Conservation (phyloP, 805 yeast genomes). For the Starmerella vaccinii region DNA sequence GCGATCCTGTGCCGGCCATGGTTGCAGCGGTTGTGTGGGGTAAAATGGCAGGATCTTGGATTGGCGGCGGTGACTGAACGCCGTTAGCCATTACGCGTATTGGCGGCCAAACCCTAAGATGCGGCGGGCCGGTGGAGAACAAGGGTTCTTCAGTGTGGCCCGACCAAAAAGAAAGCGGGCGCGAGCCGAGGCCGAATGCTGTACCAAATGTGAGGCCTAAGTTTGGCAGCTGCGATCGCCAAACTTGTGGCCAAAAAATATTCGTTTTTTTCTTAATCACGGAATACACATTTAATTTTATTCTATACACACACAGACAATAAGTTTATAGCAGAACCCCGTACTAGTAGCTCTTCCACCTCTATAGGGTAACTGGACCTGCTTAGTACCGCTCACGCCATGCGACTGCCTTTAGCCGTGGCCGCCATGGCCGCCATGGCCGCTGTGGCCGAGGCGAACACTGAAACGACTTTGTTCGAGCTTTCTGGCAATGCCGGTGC, state of each 20-base stretch:
- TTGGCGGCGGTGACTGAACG: not conserved
- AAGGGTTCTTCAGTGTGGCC: no score
- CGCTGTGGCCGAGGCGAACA: constrained; percentile 14
- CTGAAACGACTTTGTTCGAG: constrained; percentile 10
- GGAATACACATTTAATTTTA: no score
- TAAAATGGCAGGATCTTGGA: not conserved
- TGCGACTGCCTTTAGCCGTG: not conserved
- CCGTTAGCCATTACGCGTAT: not conserved
- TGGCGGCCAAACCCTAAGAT: not conserved
- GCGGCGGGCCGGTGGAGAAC: not conserved
- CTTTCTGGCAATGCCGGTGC: no score
- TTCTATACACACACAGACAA: no score
- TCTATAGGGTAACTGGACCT: not conserved
- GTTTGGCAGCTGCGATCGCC: not conserved
- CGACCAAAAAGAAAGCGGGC: no score
- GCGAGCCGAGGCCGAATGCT: not conserved
- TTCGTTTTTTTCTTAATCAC: no score
- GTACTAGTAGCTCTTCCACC: not conserved
- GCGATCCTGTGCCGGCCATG: constrained; percentile 33
- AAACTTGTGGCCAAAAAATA: no score
- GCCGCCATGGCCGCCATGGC: constrained; percentile 2
- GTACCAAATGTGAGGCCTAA: not conserved
- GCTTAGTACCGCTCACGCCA: not conserved
- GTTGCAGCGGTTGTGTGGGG: not conserved
- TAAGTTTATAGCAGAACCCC: no score